Evolutionary conservation across 1,284 basidiomycete genomes (phyloP).

Genomic region (Blastosporella zonata): DNA sequence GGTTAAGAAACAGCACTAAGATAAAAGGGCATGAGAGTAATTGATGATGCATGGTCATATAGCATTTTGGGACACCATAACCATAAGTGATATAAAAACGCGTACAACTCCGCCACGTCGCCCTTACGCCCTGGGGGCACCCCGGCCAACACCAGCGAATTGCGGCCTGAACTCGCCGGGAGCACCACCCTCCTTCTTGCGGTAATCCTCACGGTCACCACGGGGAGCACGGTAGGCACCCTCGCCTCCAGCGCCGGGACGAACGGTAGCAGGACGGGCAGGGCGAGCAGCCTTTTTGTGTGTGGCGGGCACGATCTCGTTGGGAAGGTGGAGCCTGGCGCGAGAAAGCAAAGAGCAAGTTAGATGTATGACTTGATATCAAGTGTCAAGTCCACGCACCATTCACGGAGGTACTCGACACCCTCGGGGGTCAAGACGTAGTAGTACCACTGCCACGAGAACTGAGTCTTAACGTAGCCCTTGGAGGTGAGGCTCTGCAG

Average conservation of each 20-base stretch:
- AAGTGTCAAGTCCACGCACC: constrained; percentile 43
- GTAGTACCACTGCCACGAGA: constrained; percentile 96
- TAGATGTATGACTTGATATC: background rate
- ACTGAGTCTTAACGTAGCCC: constrained; percentile 97
- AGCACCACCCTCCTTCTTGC: constrained; percentile 78
- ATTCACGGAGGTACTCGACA: constrained; percentile 93
- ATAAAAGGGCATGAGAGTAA: constrained; percentile 5
- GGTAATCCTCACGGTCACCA: constrained; percentile 87
- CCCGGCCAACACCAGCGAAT: constrained; percentile 86
- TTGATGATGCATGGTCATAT: constrained; percentile 28
- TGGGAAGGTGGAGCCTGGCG: constrained; percentile 85
- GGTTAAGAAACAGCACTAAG: background rate
- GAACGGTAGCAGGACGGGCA: constrained; percentile 69
- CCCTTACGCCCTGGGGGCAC: constrained; percentile 57
- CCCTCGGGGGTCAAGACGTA: constrained; percentile 94
- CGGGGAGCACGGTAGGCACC: constrained; percentile 87
- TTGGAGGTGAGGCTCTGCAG: constrained; percentile 96
- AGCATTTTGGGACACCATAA: constrained; percentile 26
- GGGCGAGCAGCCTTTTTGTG: constrained; percentile 90
- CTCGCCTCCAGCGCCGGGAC: constrained; percentile 62
- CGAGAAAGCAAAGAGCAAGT: background rate
- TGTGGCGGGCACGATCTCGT: constrained; percentile 91
- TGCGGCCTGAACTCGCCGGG: constrained; percentile 80
- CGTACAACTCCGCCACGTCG: constrained; percentile 19
- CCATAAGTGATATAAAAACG: constrained; percentile 22